These are phyloP conservation scores for Mortierella alpina DNA, from an alignment of 192 early-diverging fungal genomes.

Conservation along the genomic window DNA sequence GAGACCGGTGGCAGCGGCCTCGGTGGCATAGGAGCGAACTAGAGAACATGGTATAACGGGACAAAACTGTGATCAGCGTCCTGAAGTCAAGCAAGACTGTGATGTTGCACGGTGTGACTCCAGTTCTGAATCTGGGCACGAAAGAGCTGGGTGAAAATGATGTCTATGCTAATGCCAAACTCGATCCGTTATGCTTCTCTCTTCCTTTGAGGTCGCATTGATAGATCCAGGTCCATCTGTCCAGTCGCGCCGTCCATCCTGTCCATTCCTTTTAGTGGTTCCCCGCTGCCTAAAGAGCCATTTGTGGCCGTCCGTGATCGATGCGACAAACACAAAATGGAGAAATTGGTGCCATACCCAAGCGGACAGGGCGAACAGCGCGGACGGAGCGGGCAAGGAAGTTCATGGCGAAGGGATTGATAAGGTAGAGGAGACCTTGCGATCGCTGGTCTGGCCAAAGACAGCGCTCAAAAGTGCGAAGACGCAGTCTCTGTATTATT, in stretches of 20 bases:
- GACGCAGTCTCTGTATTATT: too few species aligned
- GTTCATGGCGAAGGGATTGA: slow-evolving; percentile 56
- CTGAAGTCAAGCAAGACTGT: too few species aligned
- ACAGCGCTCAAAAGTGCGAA: too few species aligned
- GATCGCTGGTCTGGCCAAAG: too few species aligned
- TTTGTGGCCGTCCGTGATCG: not conserved
- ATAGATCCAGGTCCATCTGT: not conserved
- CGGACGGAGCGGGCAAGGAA: slow-evolving; percentile 61
- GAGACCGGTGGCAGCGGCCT: slow-evolving; percentile 75
- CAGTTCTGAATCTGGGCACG: too few species aligned
- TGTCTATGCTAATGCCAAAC: too few species aligned
- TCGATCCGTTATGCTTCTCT: too few species aligned
- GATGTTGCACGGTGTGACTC: too few species aligned
- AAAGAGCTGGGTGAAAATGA: too few species aligned
- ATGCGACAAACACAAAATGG: not conserved
- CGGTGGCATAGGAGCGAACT: slow-evolving; percentile 86
- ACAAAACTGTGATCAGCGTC: too few species aligned
- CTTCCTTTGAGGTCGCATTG: too few species aligned
- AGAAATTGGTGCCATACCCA: slow-evolving; percentile 53
- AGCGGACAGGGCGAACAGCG: slow-evolving; percentile 57
- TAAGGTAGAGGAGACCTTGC: too few species aligned
- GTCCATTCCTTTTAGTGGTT: not conserved
- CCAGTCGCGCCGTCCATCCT: not conserved
- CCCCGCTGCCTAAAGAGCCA: not conserved
- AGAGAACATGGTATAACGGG: not conserved